phyloP scores from a whole-genome alignment of 176 grass and related monocot genomes.

The maize (Zea mays) region DNA sequence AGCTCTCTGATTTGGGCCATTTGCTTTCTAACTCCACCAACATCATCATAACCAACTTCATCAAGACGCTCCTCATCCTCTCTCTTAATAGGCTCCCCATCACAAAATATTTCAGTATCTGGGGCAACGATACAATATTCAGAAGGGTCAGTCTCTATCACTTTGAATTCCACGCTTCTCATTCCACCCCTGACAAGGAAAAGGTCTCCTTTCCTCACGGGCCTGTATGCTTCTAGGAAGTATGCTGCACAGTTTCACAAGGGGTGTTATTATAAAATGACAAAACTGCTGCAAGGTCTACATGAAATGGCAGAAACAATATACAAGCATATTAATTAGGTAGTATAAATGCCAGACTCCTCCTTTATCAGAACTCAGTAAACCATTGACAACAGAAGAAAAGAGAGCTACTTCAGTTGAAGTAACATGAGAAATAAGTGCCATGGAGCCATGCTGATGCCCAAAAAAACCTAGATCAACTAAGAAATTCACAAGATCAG shows the following conservation, averaged over 20 bases:
- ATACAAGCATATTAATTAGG: too few species aligned
- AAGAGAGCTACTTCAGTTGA: too few species aligned
- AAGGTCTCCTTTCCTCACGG: constrained; percentile 71
- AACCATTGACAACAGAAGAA: too few species aligned
- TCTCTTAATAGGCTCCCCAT: constrained; percentile 76
- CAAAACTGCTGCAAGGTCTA: neutral
- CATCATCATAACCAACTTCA: constrained; percentile 84
- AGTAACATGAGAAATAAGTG: too few species aligned
- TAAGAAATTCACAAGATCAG: neutral
- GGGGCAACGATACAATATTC: constrained; percentile 86
- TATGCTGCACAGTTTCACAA: constrained; percentile 59
- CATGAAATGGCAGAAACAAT: neutral
- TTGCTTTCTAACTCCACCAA: constrained; percentile 79
- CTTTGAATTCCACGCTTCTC: constrained; percentile 84
- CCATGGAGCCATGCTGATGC: neutral
- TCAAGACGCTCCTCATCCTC: constrained; percentile 88
- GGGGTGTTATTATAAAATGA: neutral
- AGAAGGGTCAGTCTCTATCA: constrained; percentile 67
- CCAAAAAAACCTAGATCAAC: neutral
- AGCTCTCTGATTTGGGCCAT: constrained; percentile 90
- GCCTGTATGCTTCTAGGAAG: constrained; percentile 76
- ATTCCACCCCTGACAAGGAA: constrained; percentile 87
- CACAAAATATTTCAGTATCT: constrained; percentile 82
- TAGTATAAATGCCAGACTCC: too few species aligned
- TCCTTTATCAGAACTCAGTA: too few species aligned